Base-by-base conservation (phyloP, 805 yeast species). In the Nakazawaea populi region DNA sequence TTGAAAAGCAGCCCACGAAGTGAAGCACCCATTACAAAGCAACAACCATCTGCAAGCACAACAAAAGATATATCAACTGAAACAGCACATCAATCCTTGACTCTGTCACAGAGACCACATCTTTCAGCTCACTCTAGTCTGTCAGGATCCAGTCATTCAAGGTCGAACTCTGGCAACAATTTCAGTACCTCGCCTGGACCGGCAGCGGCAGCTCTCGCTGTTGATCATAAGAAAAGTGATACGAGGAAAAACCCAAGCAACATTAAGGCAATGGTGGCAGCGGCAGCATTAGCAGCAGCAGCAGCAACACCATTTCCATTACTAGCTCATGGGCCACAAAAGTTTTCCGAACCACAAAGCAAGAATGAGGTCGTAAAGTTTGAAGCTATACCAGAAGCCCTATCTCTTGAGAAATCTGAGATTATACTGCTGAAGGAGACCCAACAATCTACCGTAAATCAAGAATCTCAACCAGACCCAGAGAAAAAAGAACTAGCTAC, bases 241-340 rank as follows among this genome's bases (percentile, higher is more conserved):
- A 18, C 54, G 2, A 41, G 18, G 24, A 46, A 46, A n/a, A 44
- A 41, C 14, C 41, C 49, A 44, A 68, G 64, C 47, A 65, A 58
- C 34, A 68, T 67, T 46, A 77, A 82, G 58, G 89, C 87, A 0
- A 74, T 76, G 58, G 85, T 86, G 7, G 94, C 92, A 0, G 94
- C 94, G 1, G 92, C 91, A 7, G 92, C 92, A 0, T 69, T 87
- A 47, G 89, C 90, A 4, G 89, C 87, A 0, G 94, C 92, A 0
- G 91, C 91, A 2, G 87, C 83, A 11, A 76, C 81, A 11, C 94
- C 94, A 1, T 62, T 87, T 36, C 90, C 90, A 4, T 60, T 76
- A 14, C 49, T 60, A 42, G 42, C 56, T 32, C 48, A 41, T 44
- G 48, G 44, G 36, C 40, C 6, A 40, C 36, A 42, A 46, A 42